A percentile compares a stretch with the other conserved stretches of the same genome.
These are phyloP conservation scores for Paraphoma sp. DNA, from an alignment of 2,329 filamentous ascomycete genomes.

Conservation along the genomic window DNA sequence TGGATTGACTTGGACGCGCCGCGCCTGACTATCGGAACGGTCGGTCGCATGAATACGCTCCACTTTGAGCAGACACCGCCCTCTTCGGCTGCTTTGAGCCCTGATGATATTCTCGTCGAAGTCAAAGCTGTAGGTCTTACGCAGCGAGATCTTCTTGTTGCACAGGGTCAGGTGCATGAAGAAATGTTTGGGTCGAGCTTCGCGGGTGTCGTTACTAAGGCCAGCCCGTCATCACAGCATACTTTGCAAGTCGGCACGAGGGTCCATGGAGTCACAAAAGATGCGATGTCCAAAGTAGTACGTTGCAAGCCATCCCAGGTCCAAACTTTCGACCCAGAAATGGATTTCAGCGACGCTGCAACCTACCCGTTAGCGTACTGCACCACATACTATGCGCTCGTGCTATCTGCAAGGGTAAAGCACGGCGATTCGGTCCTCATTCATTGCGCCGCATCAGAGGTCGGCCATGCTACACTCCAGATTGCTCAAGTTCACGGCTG, in stretches of 20 bases:
- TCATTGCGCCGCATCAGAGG: slow-evolving; percentile 19
- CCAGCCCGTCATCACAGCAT: background rate
- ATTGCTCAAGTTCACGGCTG: slow-evolving; percentile 14
- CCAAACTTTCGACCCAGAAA: slow-evolving; percentile 7
- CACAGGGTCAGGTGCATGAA: slow-evolving; percentile 34
- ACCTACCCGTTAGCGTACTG: slow-evolving; percentile 8
- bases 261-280: slow-evolving; percentile 14
- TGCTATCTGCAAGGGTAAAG: slow-evolving; percentile 24
- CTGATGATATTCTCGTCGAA: slow-evolving; percentile 21
- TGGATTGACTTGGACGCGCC: slow-evolving; percentile 16
- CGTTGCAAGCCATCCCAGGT: slow-evolving; percentile 14
- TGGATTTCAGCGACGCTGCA: slow-evolving; percentile 22
- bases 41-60: slow-evolving; percentile 20
- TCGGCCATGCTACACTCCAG: slow-evolving; percentile 25
- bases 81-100: background rate
- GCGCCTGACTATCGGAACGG: slow-evolving; percentile 14
- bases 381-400: slow-evolving; percentile 22
- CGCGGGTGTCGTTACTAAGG: slow-evolving; percentile 20
- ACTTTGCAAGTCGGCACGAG: slow-evolving; percentile 9
- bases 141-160: slow-evolving; percentile 22
- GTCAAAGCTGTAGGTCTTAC: slow-evolving; percentile 24
- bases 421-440: slow-evolving; percentile 36
- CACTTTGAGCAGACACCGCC: slow-evolving; percentile 13
- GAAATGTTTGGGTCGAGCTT: slow-evolving; percentile 18
- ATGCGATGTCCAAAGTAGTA: slow-evolving; percentile 8